A percentile compares a stretch with the other conserved stretches of the same genome.
Evolutionary conservation across 441 rosid genomes (phyloP).

Genomic region (Viola pubescens): DNA sequence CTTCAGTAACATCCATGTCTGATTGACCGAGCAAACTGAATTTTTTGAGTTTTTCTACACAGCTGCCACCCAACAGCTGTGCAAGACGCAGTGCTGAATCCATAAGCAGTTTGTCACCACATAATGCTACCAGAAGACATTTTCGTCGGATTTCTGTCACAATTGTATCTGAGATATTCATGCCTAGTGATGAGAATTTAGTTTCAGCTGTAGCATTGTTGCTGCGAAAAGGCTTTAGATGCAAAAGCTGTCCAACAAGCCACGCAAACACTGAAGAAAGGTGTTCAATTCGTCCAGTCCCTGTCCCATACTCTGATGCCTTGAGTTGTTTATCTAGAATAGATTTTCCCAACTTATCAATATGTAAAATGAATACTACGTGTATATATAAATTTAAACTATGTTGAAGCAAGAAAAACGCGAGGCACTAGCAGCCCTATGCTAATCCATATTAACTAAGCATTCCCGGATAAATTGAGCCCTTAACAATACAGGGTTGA

Average conservation of each 20-base stretch:
- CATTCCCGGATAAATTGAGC: background rate
- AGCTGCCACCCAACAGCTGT: conserved; percentile 33
- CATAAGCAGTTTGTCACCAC: conserved; percentile 38
- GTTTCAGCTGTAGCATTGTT: conserved; percentile 26
- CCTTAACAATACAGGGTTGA: background rate
- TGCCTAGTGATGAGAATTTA: conserved; percentile 24
- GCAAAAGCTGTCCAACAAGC: conserved; percentile 55
- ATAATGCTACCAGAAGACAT: conserved; percentile 47
- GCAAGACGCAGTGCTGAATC: conserved; percentile 50
- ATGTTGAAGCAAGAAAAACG: background rate
- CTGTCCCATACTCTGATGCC: conserved; percentile 24
- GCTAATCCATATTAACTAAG: background rate
- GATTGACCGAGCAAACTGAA: conserved; percentile 25
- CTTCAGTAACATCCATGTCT: conserved; percentile 17
- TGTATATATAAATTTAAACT: background rate
- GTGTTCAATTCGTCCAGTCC: conserved; percentile 30
- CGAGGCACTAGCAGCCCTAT: background rate
- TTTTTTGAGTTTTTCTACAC: conserved; percentile 44
- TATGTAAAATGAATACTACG: conserved; percentile 4
- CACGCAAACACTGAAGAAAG: conserved; percentile 60
- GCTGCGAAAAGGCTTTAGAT: conserved; percentile 30
- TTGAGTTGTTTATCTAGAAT: conserved; percentile 22
- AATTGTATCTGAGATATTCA: conserved; percentile 29
- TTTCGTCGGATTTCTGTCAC: conserved; percentile 44
- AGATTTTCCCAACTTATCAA: conserved; percentile 6